phyloP scores from a whole-genome alignment of 345 rosid genomes.

The Citrus hindsii region DNA sequence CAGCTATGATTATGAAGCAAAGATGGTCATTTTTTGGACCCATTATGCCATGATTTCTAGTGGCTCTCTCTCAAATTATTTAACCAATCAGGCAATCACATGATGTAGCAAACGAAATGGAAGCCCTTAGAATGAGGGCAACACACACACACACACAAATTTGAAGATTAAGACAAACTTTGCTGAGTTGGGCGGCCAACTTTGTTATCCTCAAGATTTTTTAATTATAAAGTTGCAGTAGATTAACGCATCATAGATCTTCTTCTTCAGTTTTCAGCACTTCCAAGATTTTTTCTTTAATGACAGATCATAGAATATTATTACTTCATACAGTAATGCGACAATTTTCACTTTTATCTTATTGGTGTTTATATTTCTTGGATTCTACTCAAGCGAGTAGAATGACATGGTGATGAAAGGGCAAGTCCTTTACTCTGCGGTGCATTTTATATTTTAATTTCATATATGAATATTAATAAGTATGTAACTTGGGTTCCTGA shows the following conservation, averaged over 20 bases:
- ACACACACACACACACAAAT: neutral
- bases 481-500: neutral
- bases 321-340: neutral
- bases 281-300: neutral
- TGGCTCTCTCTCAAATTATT: neutral
- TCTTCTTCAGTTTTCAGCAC: slow-evolving; percentile 15
- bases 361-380: no score
- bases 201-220: neutral
- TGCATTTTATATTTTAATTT: neutral
- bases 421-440: neutral
- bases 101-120: neutral
- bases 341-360: neutral
- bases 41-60: neutral
- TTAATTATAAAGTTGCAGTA: neutral
- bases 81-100: slow-evolving; percentile 13
- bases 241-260: neutral
- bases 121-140: neutral
- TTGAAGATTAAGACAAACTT: neutral
- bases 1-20: neutral
- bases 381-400: neutral
- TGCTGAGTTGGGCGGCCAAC: neutral
- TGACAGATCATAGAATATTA: neutral
- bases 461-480: neutral
- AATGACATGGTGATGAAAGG: neutral
- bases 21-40: slow-evolving; percentile 1